A percentile compares a stretch with the other conserved stretches of the same genome.
phyloP scores from a whole-genome alignment of 352 stramenopile species.

The Phytophthora colocasiae region DNA sequence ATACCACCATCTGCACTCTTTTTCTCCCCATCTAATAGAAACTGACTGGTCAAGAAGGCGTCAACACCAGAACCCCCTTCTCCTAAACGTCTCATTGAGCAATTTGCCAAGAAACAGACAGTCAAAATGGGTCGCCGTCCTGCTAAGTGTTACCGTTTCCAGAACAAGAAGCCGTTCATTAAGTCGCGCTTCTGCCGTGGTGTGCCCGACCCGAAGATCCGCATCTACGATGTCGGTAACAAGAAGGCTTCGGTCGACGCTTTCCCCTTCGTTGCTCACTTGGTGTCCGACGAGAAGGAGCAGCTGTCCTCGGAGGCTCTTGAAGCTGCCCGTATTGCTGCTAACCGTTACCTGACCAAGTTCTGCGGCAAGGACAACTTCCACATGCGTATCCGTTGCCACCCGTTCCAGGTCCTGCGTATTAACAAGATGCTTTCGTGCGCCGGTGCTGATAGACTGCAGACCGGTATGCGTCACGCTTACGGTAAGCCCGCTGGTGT shows the following conservation, averaged over 20 bases:
- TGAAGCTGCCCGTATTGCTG: constrained; percentile 98
- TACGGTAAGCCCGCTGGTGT: constrained; percentile 99
- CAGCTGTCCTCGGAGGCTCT: constrained; percentile 97
- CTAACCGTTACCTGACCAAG: constrained; percentile 99
- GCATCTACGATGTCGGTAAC: constrained; percentile 99
- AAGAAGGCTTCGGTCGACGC: constrained; percentile 98
- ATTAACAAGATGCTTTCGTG: constrained; percentile 99
- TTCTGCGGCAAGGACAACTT: constrained; percentile 98
- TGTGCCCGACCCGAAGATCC: constrained; percentile 97
- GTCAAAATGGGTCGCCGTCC: constrained; percentile 77
- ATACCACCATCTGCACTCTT: not conserved
- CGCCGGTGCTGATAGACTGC: constrained; percentile 98
- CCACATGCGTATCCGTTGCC: constrained; percentile 99
- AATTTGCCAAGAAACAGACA: constrained; percentile 49
- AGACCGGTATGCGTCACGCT: constrained; percentile 99
- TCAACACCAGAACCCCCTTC: not conserved
- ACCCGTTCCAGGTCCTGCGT: constrained; percentile 99
- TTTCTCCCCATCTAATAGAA: not conserved
- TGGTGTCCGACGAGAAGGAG: constrained; percentile 95
- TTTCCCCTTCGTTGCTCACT: constrained; percentile 99
- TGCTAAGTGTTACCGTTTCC: constrained; percentile 99
- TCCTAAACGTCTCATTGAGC: constrained; percentile 27
- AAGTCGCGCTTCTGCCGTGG: constrained; percentile 99
- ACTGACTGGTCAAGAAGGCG: constrained; percentile 31
- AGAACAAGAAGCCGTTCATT: constrained; percentile 99